These are phyloP conservation scores for Backusella australiensis DNA, from an alignment of 192 early-diverging fungal genomes.

Conservation along the genomic window DNA sequence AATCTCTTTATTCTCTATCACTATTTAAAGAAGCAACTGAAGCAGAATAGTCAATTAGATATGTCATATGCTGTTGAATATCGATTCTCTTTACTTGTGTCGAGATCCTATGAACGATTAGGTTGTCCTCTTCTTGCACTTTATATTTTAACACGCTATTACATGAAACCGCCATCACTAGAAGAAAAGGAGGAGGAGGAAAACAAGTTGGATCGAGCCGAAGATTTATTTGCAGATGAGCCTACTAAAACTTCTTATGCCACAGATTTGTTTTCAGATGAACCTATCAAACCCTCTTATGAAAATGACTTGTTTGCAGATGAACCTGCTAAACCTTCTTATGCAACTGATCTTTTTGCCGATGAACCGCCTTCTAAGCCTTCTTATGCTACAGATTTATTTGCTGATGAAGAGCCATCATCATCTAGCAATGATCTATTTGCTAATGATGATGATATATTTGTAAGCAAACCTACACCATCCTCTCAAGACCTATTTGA, in stretches of 20 bases:
- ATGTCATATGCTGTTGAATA: constrained; percentile 55
- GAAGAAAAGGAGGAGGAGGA: background rate
- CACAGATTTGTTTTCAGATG: constrained; percentile 27
- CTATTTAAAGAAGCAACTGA: constrained; percentile 54
- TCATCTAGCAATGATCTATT: constrained; percentile 13
- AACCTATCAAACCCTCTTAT: constrained; percentile 2
- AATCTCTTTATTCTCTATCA: constrained; percentile 69
- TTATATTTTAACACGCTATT: constrained; percentile 59
- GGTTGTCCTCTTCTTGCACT: constrained; percentile 77
- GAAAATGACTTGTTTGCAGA: constrained; percentile 21
- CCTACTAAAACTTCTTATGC: constrained; percentile 15
- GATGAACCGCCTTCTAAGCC: constrained; percentile 14
- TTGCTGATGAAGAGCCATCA: constrained; percentile 20
- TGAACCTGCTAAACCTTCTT: constrained; percentile 10
- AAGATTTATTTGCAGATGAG: constrained; percentile 27
- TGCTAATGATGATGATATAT: constrained; percentile 11
- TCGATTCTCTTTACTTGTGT: constrained; percentile 58
- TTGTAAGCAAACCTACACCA: background rate
- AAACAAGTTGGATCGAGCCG: constrained; percentile 1
- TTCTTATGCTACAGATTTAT: constrained; percentile 24
- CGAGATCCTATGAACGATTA: constrained; percentile 71
- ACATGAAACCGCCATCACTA: constrained; percentile 18
- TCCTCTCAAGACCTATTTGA: constrained; percentile 9
- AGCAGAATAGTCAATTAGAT: constrained; percentile 41
- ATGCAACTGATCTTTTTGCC: constrained; percentile 20